Conservation (phyloP, 2,329 filamentous ascomycete species). For the Diaporthe amygdali region DNA sequence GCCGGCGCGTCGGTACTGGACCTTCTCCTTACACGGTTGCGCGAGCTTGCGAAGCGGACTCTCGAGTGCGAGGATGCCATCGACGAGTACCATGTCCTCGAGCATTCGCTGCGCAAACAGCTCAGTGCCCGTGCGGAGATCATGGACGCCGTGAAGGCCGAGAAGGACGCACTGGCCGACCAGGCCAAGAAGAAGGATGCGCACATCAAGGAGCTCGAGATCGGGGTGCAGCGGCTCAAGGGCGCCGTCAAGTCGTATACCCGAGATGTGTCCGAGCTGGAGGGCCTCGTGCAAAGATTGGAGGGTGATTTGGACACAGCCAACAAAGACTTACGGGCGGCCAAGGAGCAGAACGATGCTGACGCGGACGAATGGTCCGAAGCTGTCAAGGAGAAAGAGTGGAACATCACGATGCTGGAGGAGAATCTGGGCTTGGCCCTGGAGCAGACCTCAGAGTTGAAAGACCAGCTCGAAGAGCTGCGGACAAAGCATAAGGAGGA, state of each 20-base stretch:
- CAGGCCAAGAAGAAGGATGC: conserved; percentile 38
- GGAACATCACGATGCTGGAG: conserved; percentile 49
- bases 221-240: conserved; percentile 55
- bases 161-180: conserved; percentile 41
- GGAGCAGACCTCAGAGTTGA: conserved; percentile 43
- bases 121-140: conserved; percentile 57
- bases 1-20: conserved; percentile 62
- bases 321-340: conserved; percentile 27
- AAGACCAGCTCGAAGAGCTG: conserved; percentile 44
- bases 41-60: conserved; percentile 50
- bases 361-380: conserved; percentile 40
- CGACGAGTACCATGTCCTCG: conserved; percentile 64
- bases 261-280: conserved; percentile 59
- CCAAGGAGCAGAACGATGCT: conserved; percentile 34
- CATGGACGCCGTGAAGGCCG: conserved; percentile 52
- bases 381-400: conserved; percentile 42
- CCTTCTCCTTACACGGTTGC: conserved; percentile 56
- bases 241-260: conserved; percentile 58
- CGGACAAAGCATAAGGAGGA: conserved; percentile 31
- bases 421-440: conserved; percentile 47
- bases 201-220: conserved; percentile 52
- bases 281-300: conserved; percentile 53
- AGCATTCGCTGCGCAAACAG: conserved; percentile 61
- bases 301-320: conserved; percentile 46
- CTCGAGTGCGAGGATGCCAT: conserved; percentile 58